A percentile compares a stretch with the other conserved stretches of the same genome.
Conservation (phyloP, 345 rosid genomes). For the Cochlearia excelsa region DNA sequence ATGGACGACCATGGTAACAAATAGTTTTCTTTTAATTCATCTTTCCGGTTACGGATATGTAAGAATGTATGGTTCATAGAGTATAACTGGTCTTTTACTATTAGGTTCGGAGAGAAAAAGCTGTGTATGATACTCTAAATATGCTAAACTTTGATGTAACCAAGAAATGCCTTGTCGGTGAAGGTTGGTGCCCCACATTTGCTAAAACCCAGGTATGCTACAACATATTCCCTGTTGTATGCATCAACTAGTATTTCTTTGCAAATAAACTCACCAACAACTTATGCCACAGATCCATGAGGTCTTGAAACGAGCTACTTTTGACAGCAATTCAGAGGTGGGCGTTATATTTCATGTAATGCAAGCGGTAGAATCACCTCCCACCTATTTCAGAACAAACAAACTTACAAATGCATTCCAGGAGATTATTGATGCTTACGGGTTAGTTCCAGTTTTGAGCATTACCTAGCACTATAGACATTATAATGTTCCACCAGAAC, state of each 20-base stretch:
- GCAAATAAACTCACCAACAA: conserved; percentile 23
- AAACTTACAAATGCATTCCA: conserved; percentile 83
- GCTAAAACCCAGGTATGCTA: conserved; percentile 72
- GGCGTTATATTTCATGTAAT: conserved; percentile 89
- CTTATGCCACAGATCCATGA: conserved; percentile 74
- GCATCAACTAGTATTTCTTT: conserved; percentile 18
- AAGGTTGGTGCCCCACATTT: conserved; percentile 96
- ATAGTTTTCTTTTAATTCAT: not conserved
- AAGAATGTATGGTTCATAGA: conserved; percentile 10
- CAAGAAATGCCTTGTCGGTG: conserved; percentile 96
- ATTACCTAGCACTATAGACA: not conserved
- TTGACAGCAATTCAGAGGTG: conserved; percentile 87
- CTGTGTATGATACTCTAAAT: conserved; percentile 82
- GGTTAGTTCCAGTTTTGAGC: conserved; percentile 50
- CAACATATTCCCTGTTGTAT: conserved; percentile 14
- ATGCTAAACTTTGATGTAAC: conserved; percentile 98
- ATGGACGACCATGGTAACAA: conserved; percentile 73
- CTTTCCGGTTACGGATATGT: conserved; percentile 9
- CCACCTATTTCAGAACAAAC: conserved; percentile 90
- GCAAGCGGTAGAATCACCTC: conserved; percentile 89
- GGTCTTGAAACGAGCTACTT: conserved; percentile 84
- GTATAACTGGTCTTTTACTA: conserved; percentile 22
- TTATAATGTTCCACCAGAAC: conserved; percentile 15
- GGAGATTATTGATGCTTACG: conserved; percentile 97
- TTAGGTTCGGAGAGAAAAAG: conserved; percentile 89